Evolutionary conservation across 2,329 filamentous ascomycete species (phyloP), one percentile per base, ranked within the genome.

Genomic region (Penicillium sp.): DNA sequence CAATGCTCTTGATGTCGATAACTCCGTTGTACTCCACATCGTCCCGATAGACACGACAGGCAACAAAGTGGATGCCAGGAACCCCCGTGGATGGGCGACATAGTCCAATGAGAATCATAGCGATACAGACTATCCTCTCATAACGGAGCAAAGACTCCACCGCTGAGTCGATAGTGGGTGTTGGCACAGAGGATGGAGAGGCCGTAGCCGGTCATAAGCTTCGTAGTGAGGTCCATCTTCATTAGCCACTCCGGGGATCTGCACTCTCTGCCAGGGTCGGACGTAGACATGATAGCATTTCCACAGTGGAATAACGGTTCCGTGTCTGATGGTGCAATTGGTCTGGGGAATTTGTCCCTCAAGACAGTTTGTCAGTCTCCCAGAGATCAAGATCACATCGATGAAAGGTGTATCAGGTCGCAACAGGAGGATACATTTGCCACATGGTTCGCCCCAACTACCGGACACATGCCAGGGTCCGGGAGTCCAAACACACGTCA

Each of bases 161-260:
- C 24, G 2, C 5, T 22, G 48, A 27, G 35, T 36, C 5, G 46
- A 47, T 38, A 52, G 50, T 39, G 44, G 43, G 20, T 36, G 45
- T n/a, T 39, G 16, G 38, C 40, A 16, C 5, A 25, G 35, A 28
- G 44, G 6, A 28, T 50, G 22, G 30, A 36, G 20, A 44, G 11
- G 35, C 11, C 35, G 9, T 36, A 36, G 35, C 27, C 50, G 18
- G 27, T 46, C 51, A 50, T 59, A 57, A 60, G 56, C 59, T 59
- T 57, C 45, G 14, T 38, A 27, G 7, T 11, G 22, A 46, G 43
- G 60, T n/a, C 25, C 42, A 56, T 62, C 56, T 25, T 61, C 56
- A 62, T 62, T 61, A 55, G 43, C 49, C 54, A 59, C 44, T 51
- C 38, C 35, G 56, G 46, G 50, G 56, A 62, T 62, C 60, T 35